Base-by-base conservation (phyloP, 805 yeast species). In the Wickerhamiella shivajii region DNA sequence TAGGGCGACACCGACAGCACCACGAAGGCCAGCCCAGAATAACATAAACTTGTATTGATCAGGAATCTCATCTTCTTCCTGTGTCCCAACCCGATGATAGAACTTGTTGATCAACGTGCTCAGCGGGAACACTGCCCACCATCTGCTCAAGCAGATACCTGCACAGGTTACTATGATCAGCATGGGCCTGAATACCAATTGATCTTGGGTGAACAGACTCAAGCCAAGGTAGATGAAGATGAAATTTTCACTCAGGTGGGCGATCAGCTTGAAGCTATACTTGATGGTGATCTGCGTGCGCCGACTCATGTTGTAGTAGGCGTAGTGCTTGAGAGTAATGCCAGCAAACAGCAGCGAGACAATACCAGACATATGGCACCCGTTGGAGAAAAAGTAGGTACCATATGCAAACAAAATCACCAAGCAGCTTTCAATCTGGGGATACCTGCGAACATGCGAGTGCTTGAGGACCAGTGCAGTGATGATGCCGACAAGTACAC, bases 311-410 rank as follows among this genome's bases (percentile, higher is more conserved):
- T 87, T 92, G 59, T 71, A 90, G 59, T 85, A 85, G 11, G 97
- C 98, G 52, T 90, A 90, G 56, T 92, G 97, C 55, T 87, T 90
- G 53, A 90, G 61, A 1, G 98, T 87, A 42, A 90, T 90, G 36
- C 99, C 98, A 54, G 96, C 87, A 60, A 90, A 90, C 44, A 90
- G 60, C 44, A 90, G 63, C 2, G 96, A 84, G 5, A 87, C 97
- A 43, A 87, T 87, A 29, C 99, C 99, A 5, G 97, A 85, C 98
- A 90, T 90, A 54, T 92, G 98, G 48, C 97, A 92, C 31, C 98
- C 99, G 51, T 90, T 90, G 27, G 97, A 85, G 57, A 90, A 90
- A 63, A 90, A 90, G 56, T 90, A 90, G 0, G 96, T 83, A 48
- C 84, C 94, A 53, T 90, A 90, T 12, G 97, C 96, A 52, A 85